phyloP scores from a whole-genome alignment of 2,329 filamentous ascomycete species.

The Didymella lethalis region DNA sequence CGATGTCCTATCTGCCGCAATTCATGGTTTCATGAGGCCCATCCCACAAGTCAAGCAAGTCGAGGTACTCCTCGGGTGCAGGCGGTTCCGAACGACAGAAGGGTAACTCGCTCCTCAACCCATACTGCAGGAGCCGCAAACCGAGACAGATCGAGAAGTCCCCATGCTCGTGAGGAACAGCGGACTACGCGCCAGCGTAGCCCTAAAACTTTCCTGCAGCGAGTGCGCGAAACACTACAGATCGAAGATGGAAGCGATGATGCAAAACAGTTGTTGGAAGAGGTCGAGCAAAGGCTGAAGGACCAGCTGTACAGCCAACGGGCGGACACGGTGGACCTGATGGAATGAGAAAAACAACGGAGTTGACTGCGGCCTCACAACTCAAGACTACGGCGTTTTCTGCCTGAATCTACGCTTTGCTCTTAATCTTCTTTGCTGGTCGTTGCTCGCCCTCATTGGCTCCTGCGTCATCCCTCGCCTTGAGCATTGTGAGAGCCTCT shows the following conservation, averaged over 20 bases:
- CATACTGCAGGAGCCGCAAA: not conserved
- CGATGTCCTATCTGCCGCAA: conserved; percentile 17
- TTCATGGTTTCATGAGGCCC: not conserved
- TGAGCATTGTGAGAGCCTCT: conserved; percentile 24
- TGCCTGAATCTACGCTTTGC: not conserved
- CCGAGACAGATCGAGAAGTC: not conserved
- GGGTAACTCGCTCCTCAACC: not conserved
- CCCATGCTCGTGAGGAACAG: not conserved
- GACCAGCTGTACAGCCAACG: conserved; percentile 1
- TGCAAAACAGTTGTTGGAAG: not conserved
- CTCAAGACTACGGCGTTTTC: not conserved
- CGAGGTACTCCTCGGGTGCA: not conserved
- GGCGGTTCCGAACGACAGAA: not conserved
- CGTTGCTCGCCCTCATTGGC: not conserved
- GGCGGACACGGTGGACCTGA: not conserved
- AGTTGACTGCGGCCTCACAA: too few relatives aligned
- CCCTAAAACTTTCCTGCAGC: not conserved
- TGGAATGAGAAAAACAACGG: not conserved
- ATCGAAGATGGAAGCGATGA: conserved; percentile 6
- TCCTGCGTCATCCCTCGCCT: not conserved
- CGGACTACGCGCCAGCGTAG: not conserved
- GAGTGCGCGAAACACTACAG: not conserved
- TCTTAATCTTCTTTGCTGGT: conserved; percentile 14
- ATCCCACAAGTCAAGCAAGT: not conserved
- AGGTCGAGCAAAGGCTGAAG: not conserved